phyloP scores from a whole-genome alignment of 352 stramenopile species.

The Globisporangium recalcitrans region DNA sequence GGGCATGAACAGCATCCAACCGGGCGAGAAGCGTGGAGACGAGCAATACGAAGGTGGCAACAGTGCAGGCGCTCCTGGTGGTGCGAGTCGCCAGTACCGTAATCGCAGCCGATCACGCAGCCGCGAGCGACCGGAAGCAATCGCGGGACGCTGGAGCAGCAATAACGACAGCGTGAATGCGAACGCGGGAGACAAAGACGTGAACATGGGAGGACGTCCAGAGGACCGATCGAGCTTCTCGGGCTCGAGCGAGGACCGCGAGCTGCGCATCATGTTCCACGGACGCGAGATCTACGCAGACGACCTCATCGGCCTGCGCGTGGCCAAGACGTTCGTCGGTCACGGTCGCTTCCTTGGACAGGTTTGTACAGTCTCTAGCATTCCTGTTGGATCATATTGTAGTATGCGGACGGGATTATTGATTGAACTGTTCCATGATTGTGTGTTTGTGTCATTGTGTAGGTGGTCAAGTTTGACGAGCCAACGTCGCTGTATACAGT shows the following conservation, averaged over 20 bases:
- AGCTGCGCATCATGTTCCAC: conserved; percentile 68
- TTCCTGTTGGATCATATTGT: neutral
- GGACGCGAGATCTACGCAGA: conserved; percentile 66
- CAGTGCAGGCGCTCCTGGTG: neutral
- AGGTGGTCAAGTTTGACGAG: conserved; percentile 84
- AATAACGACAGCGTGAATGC: conserved; percentile 17
- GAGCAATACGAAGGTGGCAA: conserved; percentile 4
- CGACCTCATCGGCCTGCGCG: conserved; percentile 74
- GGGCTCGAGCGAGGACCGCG: conserved; percentile 30
- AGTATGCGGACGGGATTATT: neutral
- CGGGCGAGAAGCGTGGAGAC: conserved; percentile 8
- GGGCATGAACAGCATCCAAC: conserved; percentile 12
- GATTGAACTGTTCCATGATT: neutral
- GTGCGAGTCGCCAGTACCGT: conserved; percentile 10
- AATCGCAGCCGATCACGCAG: conserved; percentile 24
- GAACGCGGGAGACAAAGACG: neutral
- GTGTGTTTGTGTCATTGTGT: neutral
- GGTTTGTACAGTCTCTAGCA: neutral
- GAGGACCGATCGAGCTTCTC: conserved; percentile 20
- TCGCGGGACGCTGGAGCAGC: neutral
- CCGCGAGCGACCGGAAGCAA: conserved; percentile 24
- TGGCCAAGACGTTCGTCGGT: conserved; percentile 78
- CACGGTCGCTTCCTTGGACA: conserved; percentile 81
- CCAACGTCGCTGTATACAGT: conserved; percentile 60
- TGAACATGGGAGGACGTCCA: conserved; percentile 5